Evolutionary conservation across 768 basidiomycete species (phyloP).

Genomic region (Phaeolepiota aurea): DNA sequence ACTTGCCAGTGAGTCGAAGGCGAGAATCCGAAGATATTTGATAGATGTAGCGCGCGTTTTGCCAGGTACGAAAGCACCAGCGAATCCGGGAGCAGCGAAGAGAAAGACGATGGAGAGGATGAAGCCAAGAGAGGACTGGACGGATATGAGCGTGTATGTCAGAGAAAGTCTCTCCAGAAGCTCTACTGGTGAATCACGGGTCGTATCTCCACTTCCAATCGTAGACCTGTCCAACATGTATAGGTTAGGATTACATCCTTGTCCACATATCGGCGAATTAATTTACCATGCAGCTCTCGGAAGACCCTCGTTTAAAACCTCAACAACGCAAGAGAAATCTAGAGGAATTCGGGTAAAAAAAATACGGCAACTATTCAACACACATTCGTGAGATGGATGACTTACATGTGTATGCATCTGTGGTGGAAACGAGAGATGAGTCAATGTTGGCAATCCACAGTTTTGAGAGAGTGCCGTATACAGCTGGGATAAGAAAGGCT

Average conservation of each 20-base stretch:
- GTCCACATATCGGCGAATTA: too few species aligned
- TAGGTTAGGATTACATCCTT: not conserved
- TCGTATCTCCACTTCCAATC: constrained; percentile 10
- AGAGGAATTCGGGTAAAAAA: too few species aligned
- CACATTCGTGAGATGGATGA: too few species aligned
- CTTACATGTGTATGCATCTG: constrained; percentile 14
- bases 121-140: constrained; percentile 8
- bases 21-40: constrained; percentile 10
- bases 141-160: constrained; percentile 10
- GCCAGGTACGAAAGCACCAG: constrained; percentile 11
- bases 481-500: constrained; percentile 14
- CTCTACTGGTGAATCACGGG: constrained; percentile 6
- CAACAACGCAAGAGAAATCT: constrained; percentile 12
- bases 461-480: constrained; percentile 13
- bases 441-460: constrained; percentile 16
- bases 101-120: constrained; percentile 14
- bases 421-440: constrained; percentile 12
- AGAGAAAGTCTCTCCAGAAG: constrained; percentile 6
- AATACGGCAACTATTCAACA: too few species aligned
- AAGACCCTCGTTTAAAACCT: constrained; percentile 15
- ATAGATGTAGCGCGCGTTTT: constrained; percentile 9
- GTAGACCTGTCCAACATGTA: constrained; percentile 6
- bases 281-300: constrained; percentile 13
- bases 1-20: constrained; percentile 10
- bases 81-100: constrained; percentile 12